A percentile compares a stretch with the other conserved stretches of the same genome.
These are phyloP conservation scores for Leucogyrophana mollusca DNA, from an alignment of 768 basidiomycete genomes.

Conservation along the genomic window DNA sequence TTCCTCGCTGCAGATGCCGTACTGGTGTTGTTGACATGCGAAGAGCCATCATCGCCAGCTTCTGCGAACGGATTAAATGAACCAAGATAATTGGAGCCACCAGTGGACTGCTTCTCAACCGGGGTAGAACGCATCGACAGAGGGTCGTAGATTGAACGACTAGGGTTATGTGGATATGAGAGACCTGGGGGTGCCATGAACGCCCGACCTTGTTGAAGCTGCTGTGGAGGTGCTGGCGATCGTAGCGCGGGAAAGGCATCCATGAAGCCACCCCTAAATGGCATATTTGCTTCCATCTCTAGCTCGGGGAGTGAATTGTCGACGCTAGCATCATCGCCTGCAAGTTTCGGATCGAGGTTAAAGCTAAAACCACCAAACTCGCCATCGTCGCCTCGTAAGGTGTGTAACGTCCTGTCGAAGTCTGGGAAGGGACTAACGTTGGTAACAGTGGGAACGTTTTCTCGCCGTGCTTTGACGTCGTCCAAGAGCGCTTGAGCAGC, in stretches of 20 bases:
- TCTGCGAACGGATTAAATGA: constrained; percentile 84
- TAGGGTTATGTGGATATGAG: constrained; percentile 45
- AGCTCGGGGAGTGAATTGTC: constrained; percentile 47
- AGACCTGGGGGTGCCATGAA: constrained; percentile 55
- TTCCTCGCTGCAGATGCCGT: constrained; percentile 25
- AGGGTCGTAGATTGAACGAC: constrained; percentile 58
- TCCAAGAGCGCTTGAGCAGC: constrained; percentile 83
- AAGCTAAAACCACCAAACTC: constrained; percentile 78
- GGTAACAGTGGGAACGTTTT: constrained; percentile 43
- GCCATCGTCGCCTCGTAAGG: constrained; percentile 60
- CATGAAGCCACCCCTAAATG: constrained; percentile 64
- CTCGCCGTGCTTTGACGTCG: constrained; percentile 76
- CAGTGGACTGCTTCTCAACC: constrained; percentile 45
- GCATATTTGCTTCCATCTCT: constrained; percentile 42
- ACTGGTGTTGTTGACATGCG: too few relatives aligned
- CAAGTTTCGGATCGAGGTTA: constrained; percentile 79
- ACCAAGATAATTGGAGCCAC: constrained; percentile 59
- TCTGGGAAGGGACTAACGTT: constrained; percentile 79
- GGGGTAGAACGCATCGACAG: constrained; percentile 37
- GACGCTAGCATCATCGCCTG: constrained; percentile 40
- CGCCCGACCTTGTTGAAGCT: constrained; percentile 24
- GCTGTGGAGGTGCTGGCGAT: constrained; percentile 21
- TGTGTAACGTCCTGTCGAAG: constrained; percentile 80
- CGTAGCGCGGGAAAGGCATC: constrained; percentile 71
- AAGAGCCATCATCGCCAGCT: constrained; percentile 42